A percentile compares a stretch with the other conserved stretches of the same genome.
phyloP scores from a whole-genome alignment of 768 basidiomycete species.

The Trametes gibbosa region DNA sequence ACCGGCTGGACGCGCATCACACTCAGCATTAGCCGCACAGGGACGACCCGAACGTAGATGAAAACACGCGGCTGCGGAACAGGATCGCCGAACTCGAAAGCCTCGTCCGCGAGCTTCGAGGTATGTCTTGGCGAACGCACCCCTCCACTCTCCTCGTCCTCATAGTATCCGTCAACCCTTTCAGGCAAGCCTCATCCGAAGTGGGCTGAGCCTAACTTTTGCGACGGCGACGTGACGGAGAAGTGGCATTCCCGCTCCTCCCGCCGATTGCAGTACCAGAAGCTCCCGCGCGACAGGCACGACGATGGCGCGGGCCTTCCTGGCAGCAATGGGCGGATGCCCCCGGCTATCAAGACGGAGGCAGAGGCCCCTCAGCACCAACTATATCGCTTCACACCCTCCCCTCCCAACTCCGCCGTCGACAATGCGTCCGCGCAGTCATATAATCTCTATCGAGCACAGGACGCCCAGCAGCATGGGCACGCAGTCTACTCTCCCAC shows the following conservation, averaged over 20 bases:
- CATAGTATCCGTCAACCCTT: not conserved
- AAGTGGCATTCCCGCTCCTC: constrained; percentile 85
- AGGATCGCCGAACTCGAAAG: constrained; percentile 92
- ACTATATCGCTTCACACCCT: constrained; percentile 65
- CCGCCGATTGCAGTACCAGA: constrained; percentile 47
- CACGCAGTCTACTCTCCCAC: constrained; percentile 20
- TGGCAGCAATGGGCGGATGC: constrained; percentile 7
- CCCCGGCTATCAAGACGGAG: constrained; percentile 49
- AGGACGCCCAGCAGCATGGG: constrained; percentile 11
- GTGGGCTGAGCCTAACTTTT: constrained; percentile 78
- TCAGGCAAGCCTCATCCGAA: constrained; percentile 84
- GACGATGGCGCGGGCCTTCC: constrained; percentile 22
- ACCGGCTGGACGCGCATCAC: not conserved
- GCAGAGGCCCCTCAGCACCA: constrained; percentile 42
- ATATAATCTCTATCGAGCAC: constrained; percentile 15
- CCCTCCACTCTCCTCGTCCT: not conserved
- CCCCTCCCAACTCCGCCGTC: constrained; percentile 37
- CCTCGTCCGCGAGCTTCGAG: constrained; percentile 84
- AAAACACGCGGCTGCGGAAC: constrained; percentile 80
- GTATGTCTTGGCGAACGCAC: constrained; percentile 35
- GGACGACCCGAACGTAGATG: constrained; percentile 86
- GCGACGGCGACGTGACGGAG: constrained; percentile 78
- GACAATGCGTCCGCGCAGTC: constrained; percentile 7
- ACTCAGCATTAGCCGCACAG: constrained; percentile 35
- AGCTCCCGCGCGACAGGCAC: constrained; percentile 23